A percentile compares a stretch with the other conserved stretches of the same genome.
phyloP scores from a whole-genome alignment of 345 rosid genomes.

The Diplotaxis tenuifolia region DNA sequence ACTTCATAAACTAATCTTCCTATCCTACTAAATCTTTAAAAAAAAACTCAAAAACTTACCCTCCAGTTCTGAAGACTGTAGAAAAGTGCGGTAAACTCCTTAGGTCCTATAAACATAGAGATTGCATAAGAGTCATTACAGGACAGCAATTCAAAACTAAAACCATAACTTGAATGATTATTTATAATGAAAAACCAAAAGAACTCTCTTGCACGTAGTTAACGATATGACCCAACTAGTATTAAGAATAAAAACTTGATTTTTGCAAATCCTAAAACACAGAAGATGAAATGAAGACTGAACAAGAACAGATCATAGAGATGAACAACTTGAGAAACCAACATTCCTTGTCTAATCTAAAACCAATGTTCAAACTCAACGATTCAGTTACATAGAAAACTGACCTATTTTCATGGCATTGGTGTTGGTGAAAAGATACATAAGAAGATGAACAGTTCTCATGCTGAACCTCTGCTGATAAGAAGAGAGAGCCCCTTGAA shows the following conservation, averaged over 20 bases:
- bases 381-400: neutral
- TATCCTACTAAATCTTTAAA: too few species aligned
- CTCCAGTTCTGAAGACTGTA: too few species aligned
- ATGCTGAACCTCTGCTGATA: slow-evolving; percentile 70
- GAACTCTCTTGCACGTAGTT: slow-evolving; percentile 27
- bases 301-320: neutral
- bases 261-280: neutral
- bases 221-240: neutral
- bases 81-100: slow-evolving; percentile 72
- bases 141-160: slow-evolving; percentile 14
- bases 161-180: slow-evolving; percentile 1
- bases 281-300: neutral
- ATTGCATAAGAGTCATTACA: neutral
- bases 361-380: too few species aligned
- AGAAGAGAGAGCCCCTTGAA: slow-evolving; percentile 78
- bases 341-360: neutral
- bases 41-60: slow-evolving; percentile 45
- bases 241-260: neutral
- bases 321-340: neutral
- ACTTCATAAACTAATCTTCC: too few species aligned
- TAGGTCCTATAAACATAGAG: slow-evolving; percentile 59
- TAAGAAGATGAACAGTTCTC: too few species aligned
- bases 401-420: slow-evolving; percentile 77
- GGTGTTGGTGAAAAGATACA: slow-evolving; percentile 69
- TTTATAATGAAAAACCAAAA: slow-evolving; percentile 8